Evolutionary conservation across 2,329 filamentous ascomycete genomes (phyloP).

Genomic region (Cordyceps cicadae): DNA sequence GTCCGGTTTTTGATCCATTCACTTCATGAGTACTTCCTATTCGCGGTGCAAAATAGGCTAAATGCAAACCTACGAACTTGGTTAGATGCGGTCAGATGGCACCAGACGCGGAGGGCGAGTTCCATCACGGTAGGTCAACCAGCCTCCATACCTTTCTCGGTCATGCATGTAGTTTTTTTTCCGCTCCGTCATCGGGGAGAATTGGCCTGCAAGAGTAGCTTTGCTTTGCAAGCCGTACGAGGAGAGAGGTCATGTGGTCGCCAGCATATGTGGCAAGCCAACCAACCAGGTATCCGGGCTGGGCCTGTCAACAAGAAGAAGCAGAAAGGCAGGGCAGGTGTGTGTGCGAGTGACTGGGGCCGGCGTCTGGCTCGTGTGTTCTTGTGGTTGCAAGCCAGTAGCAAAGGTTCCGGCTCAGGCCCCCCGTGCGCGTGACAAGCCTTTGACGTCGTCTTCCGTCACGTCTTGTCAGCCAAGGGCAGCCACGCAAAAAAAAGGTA

Average conservation of each 20-base stretch:
- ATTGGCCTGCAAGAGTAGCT: not conserved
- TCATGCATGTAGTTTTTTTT: too few species aligned
- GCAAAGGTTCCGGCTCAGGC: too few species aligned
- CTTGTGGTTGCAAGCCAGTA: not conserved
- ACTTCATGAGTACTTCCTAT: too few species aligned
- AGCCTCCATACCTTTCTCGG: too few species aligned
- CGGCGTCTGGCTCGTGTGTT: not conserved
- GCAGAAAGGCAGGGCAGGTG: not conserved
- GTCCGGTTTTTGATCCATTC: too few species aligned
- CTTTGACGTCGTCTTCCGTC: not conserved
- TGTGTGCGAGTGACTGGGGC: not conserved
- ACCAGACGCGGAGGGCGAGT: too few species aligned
- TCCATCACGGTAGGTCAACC: too few species aligned
- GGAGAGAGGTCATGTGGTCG: constrained; percentile 1
- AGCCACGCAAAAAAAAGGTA: not conserved
- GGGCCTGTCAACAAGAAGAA: not conserved
- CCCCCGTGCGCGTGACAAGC: not conserved
- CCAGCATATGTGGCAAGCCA: constrained; percentile 2
- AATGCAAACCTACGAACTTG: too few species aligned
- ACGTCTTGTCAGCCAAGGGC: not conserved
- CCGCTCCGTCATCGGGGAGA: not conserved
- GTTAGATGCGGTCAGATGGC: too few species aligned
- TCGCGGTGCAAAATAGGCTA: too few species aligned
- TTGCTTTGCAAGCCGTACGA: not conserved
- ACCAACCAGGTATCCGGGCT: constrained; percentile 1